phyloP scores from a whole-genome alignment of 2,329 filamentous ascomycete genomes.

The Ceratocystis harringtonii region DNA sequence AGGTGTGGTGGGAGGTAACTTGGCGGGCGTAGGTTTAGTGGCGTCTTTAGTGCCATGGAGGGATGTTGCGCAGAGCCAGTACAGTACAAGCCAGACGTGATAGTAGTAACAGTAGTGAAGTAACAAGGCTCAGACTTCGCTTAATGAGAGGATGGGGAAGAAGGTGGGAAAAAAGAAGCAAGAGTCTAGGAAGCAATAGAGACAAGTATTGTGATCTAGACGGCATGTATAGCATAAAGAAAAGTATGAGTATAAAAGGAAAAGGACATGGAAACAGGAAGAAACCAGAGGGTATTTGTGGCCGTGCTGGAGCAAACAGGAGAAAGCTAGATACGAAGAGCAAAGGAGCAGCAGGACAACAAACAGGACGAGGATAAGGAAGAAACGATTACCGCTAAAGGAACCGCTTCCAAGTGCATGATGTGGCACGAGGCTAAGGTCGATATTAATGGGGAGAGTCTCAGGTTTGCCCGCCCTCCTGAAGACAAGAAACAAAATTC shows the following conservation, averaged over 20 bases:
- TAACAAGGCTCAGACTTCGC: no score
- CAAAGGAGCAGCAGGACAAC: no score
- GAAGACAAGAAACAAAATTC: neutral
- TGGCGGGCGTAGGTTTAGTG: no score
- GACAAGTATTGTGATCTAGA: neutral
- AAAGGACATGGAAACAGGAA: neutral
- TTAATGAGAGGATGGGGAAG: no score
- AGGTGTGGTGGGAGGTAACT: no score
- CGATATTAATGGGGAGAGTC: no score
- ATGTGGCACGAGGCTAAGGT: neutral
- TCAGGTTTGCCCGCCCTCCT: neutral
- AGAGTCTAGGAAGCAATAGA: neutral
- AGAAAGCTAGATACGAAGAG: neutral
- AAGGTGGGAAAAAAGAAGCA: neutral
- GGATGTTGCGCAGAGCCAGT: neutral
- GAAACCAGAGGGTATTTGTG: neutral
- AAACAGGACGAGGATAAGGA: neutral
- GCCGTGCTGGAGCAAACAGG: neutral
- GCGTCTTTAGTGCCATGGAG: neutral
- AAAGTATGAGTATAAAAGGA: neutral
- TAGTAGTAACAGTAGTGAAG: no score
- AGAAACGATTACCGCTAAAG: neutral
- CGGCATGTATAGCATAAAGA: neutral
- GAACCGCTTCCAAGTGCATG: neutral
- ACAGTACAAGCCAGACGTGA: no score